Conservation (phyloP, 495 filamentous ascomycete species). For the Penicillium canescens region DNA sequence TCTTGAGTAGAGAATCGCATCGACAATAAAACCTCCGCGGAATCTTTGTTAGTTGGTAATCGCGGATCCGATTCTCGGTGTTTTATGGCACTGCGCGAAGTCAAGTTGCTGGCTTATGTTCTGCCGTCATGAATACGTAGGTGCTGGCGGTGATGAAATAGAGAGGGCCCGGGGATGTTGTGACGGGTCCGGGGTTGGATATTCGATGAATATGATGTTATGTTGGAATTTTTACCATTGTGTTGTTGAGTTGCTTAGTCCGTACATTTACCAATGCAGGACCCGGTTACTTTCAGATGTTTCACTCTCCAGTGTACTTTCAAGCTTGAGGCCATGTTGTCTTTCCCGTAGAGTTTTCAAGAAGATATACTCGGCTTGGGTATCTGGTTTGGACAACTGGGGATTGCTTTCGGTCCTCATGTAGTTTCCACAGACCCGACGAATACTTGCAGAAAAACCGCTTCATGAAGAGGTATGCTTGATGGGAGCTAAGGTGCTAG, state of each 20-base stretch:
- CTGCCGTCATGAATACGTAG: constrained; percentile 9
- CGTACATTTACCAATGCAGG: not conserved
- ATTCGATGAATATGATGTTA: constrained; percentile 6
- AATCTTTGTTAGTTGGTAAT: constrained; percentile 6
- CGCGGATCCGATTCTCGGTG: constrained; percentile 20
- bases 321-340: not conserved
- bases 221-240: constrained; percentile 2
- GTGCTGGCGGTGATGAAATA: constrained; percentile 5
- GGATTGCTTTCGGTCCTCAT: too few species aligned
- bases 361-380: too few species aligned
- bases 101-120: constrained; percentile 9
- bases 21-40: constrained; percentile 13
- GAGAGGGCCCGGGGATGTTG: constrained; percentile 6
- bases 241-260: constrained; percentile 6
- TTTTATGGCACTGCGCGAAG: constrained; percentile 4
- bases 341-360: too few species aligned
- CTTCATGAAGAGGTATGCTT: too few species aligned
- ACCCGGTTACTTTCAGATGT: not conserved
- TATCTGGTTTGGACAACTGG: too few species aligned
- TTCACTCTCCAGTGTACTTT: not conserved
- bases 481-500: too few species aligned
- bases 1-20: constrained; percentile 17
- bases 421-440: too few species aligned
- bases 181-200: constrained; percentile 2
- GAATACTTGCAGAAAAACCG: too few species aligned